These are phyloP conservation scores for Cucurbita pepo DNA, from an alignment of 306 rosid genomes.

Conservation along the genomic window DNA sequence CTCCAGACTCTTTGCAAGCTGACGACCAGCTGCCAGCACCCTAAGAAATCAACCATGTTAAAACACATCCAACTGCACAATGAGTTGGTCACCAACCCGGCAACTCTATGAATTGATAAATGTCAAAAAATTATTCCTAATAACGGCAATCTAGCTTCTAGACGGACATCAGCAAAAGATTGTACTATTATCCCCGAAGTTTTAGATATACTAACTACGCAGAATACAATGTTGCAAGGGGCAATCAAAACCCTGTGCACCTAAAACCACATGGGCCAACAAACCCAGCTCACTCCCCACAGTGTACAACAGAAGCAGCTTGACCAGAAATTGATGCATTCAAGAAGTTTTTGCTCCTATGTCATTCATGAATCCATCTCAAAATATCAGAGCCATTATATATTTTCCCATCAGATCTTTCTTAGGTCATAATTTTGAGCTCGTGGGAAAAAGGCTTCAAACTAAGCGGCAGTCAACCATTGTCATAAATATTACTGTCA, in stretches of 20 bases:
- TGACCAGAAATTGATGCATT: not conserved
- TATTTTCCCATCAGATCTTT: not conserved
- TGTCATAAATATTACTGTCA: not conserved
- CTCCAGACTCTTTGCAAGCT: conserved; percentile 88
- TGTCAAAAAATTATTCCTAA: not conserved
- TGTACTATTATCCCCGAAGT: not conserved
- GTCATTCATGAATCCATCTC: not conserved
- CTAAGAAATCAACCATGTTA: conserved; percentile 22
- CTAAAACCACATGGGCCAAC: not conserved
- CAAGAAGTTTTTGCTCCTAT: not conserved
- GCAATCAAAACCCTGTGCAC: not conserved
- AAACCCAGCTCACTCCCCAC: not conserved
- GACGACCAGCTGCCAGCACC: conserved; percentile 85
- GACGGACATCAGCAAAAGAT: not conserved
- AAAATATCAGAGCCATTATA: not conserved
- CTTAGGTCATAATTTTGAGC: not conserved
- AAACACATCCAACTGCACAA: not conserved
- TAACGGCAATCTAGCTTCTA: not conserved
- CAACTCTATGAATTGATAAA: not conserved
- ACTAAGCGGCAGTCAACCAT: not conserved
- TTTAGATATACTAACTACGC: not conserved
- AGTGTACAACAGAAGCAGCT: not conserved
- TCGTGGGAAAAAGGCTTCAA: not conserved
- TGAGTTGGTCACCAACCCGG: not conserved
- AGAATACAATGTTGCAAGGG: not conserved